A percentile compares a stretch with the other conserved stretches of the same genome.
Evolutionary conservation across 2,329 filamentous ascomycete genomes (phyloP).

Genomic region (Botryotinia calthae): DNA sequence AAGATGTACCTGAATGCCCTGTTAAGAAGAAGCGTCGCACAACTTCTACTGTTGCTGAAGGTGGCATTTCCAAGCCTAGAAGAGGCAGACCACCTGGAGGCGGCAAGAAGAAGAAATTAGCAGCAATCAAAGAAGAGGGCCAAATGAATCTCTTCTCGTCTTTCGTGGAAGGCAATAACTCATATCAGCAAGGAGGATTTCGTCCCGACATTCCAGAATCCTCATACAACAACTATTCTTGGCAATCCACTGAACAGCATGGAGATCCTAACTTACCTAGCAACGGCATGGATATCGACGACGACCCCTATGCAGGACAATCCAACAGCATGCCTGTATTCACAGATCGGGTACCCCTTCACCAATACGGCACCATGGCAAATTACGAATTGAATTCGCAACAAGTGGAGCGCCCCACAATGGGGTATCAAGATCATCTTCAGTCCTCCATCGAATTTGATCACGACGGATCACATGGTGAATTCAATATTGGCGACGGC

Average conservation of each 20-base stretch:
- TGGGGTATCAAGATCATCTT: neutral
- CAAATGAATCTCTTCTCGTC: neutral
- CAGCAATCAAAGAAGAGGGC: neutral
- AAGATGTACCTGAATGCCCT: neutral
- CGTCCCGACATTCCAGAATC: neutral
- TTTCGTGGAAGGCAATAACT: neutral
- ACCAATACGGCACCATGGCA: neutral
- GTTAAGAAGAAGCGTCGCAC: conserved; percentile 3
- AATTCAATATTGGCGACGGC: neutral
- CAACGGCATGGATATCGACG: neutral
- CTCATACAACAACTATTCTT: neutral
- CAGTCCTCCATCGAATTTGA: conserved; percentile 5
- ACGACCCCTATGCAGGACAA: neutral
- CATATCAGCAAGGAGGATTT: neutral
- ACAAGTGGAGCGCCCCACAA: neutral
- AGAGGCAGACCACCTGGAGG: conserved; percentile 13
- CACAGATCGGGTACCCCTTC: neutral
- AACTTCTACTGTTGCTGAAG: neutral
- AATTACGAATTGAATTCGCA: neutral
- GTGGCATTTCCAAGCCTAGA: neutral
- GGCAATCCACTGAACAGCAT: neutral
- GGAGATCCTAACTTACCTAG: neutral
- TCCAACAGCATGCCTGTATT: neutral
- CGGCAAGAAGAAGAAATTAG: conserved; percentile 6
- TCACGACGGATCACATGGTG: conserved; percentile 1